Percentiles rank a stretch among this genome's conserved stretches.
Evolutionary conservation across 139 green algal genomes (phyloP).

Genomic region (Monoraphidium neglectum): DNA sequence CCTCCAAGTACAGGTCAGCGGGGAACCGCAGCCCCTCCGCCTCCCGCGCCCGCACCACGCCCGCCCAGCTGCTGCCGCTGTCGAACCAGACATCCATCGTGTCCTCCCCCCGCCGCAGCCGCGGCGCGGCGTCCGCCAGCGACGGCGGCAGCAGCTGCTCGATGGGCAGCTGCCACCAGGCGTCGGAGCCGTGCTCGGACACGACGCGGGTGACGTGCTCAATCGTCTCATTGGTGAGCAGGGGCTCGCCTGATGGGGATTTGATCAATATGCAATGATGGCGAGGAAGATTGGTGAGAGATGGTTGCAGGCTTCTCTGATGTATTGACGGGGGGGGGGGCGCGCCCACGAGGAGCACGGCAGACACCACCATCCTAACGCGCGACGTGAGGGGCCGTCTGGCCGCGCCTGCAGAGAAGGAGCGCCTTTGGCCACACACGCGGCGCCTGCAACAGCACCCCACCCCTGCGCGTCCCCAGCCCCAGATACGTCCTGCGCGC

Average conservation of each 20-base stretch:
- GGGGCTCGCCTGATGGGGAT: constrained; percentile 79
- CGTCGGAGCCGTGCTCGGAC: constrained; percentile 77
- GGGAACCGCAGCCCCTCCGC: constrained; percentile 69
- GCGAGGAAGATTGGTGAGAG: too few species aligned
- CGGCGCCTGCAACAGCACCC: too few species aligned
- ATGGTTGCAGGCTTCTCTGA: too few species aligned
- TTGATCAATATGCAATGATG: too few species aligned
- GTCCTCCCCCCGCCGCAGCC: constrained; percentile 85
- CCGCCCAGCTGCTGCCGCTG: constrained; percentile 92
- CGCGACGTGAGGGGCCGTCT: too few species aligned
- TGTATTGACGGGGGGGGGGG: too few species aligned
- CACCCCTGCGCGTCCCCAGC: too few species aligned
- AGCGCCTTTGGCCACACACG: too few species aligned
- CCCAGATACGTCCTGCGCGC: too few species aligned
- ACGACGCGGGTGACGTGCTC: constrained; percentile 81
- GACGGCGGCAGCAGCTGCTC: constrained; percentile 90
- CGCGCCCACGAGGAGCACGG: too few species aligned
- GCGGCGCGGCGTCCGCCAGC: constrained; percentile 38
- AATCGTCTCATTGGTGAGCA: constrained; percentile 93
- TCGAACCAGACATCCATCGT: constrained; percentile 99
- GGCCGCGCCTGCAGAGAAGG: too few species aligned
- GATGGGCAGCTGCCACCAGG: constrained; percentile 79
- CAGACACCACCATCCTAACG: too few species aligned
- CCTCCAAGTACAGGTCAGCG: constrained; percentile 98
- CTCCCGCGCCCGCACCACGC: constrained; percentile 65